A percentile compares a stretch with the other conserved stretches of the same genome.
Evolutionary conservation across 106 monocot species (phyloP).

Genomic region (Apostasia ramifera): DNA sequence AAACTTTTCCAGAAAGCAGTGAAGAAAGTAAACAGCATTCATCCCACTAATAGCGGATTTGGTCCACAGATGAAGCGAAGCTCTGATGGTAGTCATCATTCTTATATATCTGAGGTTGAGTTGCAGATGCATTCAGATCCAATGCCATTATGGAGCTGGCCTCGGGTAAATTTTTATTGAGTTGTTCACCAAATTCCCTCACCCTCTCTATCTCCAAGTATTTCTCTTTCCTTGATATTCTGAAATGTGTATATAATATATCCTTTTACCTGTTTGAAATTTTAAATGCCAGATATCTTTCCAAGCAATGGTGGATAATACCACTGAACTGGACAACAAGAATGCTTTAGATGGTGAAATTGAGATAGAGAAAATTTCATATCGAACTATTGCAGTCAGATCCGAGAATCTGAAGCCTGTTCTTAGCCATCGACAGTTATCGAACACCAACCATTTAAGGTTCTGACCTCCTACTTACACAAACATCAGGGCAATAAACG

Average conservation of each 20-base stretch:
- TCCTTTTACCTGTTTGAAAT: neutral
- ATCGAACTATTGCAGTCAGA: slow-evolving; percentile 53
- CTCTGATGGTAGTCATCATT: slow-evolving; percentile 48
- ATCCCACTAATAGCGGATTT: slow-evolving; percentile 22
- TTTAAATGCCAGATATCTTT: slow-evolving; percentile 55
- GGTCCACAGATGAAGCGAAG: slow-evolving; percentile 20
- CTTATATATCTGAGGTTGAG: slow-evolving; percentile 83
- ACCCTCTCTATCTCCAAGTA: neutral
- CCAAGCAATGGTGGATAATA: slow-evolving; percentile 54
- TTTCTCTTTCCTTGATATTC: neutral
- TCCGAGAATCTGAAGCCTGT: slow-evolving; percentile 76
- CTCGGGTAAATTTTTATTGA: slow-evolving; percentile 32
- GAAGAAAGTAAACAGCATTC: slow-evolving; percentile 40
- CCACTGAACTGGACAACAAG: slow-evolving; percentile 1
- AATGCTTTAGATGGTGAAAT: slow-evolving; percentile 42
- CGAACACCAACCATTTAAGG: slow-evolving; percentile 58
- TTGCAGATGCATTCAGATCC: slow-evolving; percentile 58
- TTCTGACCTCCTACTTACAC: neutral
- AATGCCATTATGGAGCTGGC: slow-evolving; percentile 60
- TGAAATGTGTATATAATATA: neutral
- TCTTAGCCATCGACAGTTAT: slow-evolving; percentile 51
- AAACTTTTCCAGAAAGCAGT: slow-evolving; percentile 42
- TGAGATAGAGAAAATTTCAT: slow-evolving; percentile 68
- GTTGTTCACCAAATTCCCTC: neutral
- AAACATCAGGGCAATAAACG: neutral